These are phyloP conservation scores for Myxozyma melibiosi DNA, from an alignment of 805 yeast species.

Conservation along the genomic window DNA sequence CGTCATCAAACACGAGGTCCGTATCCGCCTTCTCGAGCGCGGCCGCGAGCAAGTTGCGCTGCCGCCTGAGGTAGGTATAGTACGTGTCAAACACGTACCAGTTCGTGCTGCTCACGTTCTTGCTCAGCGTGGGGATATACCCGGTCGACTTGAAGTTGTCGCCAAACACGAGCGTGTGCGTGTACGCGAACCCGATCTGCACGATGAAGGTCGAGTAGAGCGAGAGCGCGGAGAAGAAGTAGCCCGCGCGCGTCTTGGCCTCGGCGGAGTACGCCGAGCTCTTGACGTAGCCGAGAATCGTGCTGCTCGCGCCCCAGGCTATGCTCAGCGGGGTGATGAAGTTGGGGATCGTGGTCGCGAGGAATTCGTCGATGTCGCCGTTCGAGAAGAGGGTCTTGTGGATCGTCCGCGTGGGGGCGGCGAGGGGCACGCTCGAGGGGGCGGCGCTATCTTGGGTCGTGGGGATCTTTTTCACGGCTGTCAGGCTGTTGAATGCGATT, in stretches of 20 bases:
- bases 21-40: slow-evolving; percentile 10
- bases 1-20: slow-evolving; percentile 3
- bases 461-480: slow-evolving; percentile 3
- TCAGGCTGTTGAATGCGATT: slow-evolving; percentile 10
- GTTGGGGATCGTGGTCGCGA: not conserved
- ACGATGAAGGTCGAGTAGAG: slow-evolving; percentile 6
- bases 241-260: not conserved
- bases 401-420: not conserved
- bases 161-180: slow-evolving; percentile 3
- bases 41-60: slow-evolving; percentile 9
- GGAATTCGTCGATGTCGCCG: slow-evolving; percentile 8
- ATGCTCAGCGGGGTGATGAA: not conserved
- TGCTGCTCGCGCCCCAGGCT: slow-evolving; percentile 2
- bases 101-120: slow-evolving; percentile 1
- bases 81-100: slow-evolving; percentile 18
- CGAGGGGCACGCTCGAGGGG: not conserved
- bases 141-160: not conserved
- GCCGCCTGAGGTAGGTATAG: slow-evolving; percentile 7
- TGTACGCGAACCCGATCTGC: not conserved
- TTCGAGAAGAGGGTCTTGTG: slow-evolving; percentile 12
- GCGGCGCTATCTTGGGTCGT: not conserved
- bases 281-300: no score
- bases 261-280: not conserved
- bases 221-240: slow-evolving; percentile 2
- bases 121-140: not conserved